phyloP scores from a whole-genome alignment of 192 early-diverging fungal species.

The Coemansia sp. region DNA sequence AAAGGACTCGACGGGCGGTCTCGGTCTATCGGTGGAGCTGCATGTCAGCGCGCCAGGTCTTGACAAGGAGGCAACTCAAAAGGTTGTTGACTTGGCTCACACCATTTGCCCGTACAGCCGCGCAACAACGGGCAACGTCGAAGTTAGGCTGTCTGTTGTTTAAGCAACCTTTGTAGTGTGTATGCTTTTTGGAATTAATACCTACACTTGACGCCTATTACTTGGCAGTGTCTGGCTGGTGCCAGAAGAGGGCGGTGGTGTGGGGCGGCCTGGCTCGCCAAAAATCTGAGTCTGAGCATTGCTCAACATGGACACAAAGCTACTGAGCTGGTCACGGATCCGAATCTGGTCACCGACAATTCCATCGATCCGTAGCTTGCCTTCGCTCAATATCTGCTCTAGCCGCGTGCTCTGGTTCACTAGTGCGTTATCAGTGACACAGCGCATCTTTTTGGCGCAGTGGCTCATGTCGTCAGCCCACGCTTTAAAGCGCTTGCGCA shows the following conservation, averaged over 20 bases:
- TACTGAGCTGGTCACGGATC: constrained; percentile 34
- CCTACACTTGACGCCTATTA: background rate
- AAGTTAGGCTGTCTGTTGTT: constrained; percentile 53
- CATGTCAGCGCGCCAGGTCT: constrained; percentile 49
- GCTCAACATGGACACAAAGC: constrained; percentile 43
- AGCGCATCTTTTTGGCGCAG: constrained; percentile 18
- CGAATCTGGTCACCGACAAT: constrained; percentile 26
- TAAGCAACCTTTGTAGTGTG: background rate
- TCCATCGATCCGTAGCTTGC: constrained; percentile 29
- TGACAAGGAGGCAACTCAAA: constrained; percentile 45
- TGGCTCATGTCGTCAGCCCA: constrained; percentile 30
- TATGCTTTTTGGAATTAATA: background rate
- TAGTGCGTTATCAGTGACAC: constrained; percentile 42
- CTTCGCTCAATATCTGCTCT: constrained; percentile 28
- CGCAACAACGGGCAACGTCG: constrained; percentile 54
- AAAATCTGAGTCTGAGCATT: constrained; percentile 45
- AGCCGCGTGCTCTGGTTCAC: constrained; percentile 46
- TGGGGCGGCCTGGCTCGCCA: background rate
- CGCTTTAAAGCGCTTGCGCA: constrained; percentile 47
- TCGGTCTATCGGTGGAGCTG: constrained; percentile 56
- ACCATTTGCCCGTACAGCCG: constrained; percentile 59
- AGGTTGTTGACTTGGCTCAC: constrained; percentile 54
- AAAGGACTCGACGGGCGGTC: constrained; percentile 51
- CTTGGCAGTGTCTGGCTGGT: background rate
- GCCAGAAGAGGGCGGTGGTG: background rate